Evolutionary conservation across 2,329 filamentous ascomycete species (phyloP).

Genomic region (Akanthomyces dipterigenus): DNA sequence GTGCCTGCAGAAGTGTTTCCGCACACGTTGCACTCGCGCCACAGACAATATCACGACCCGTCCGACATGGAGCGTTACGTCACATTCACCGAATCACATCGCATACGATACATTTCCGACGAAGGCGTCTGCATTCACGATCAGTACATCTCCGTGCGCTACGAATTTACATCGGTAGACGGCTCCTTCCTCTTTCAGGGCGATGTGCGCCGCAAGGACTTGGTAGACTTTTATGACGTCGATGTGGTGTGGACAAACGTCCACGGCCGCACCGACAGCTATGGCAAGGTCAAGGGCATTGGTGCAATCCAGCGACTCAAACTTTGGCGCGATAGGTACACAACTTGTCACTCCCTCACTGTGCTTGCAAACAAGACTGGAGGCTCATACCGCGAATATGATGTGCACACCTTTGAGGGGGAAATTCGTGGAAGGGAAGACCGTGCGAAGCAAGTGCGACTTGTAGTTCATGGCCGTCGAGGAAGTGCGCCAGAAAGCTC

Average conservation of each 20-base stretch:
- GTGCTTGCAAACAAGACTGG: slow-evolving; percentile 42
- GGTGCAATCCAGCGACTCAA: slow-evolving; percentile 47
- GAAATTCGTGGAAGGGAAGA: slow-evolving; percentile 41
- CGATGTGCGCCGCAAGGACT: slow-evolving; percentile 39
- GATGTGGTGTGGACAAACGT: slow-evolving; percentile 47
- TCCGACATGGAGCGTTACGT: slow-evolving; percentile 43
- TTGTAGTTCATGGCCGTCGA: slow-evolving; percentile 34
- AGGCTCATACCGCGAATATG: slow-evolving; percentile 41
- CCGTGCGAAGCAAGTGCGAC: slow-evolving; percentile 36
- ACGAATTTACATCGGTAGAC: slow-evolving; percentile 44
- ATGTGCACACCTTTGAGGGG: slow-evolving; percentile 40
- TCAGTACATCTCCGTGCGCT: slow-evolving; percentile 40
- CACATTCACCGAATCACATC: slow-evolving; percentile 40
- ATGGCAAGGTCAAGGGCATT: slow-evolving; percentile 43
- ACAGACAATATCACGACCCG: slow-evolving; percentile 44
- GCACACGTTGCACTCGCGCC: slow-evolving; percentile 43
- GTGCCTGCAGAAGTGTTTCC: slow-evolving; percentile 38
- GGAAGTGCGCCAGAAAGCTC: slow-evolving; percentile 32
- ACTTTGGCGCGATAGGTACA: slow-evolving; percentile 43
- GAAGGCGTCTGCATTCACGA: slow-evolving; percentile 42
- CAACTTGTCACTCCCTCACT: slow-evolving; percentile 40
- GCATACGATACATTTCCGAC: slow-evolving; percentile 40
- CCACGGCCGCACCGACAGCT: slow-evolving; percentile 41
- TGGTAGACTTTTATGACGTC: slow-evolving; percentile 45
- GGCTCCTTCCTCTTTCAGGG: slow-evolving; percentile 42